Evolutionary conservation across 768 basidiomycete genomes (phyloP), one percentile per base, ranked within the genome.

Genomic region (Agaricus blazei): DNA sequence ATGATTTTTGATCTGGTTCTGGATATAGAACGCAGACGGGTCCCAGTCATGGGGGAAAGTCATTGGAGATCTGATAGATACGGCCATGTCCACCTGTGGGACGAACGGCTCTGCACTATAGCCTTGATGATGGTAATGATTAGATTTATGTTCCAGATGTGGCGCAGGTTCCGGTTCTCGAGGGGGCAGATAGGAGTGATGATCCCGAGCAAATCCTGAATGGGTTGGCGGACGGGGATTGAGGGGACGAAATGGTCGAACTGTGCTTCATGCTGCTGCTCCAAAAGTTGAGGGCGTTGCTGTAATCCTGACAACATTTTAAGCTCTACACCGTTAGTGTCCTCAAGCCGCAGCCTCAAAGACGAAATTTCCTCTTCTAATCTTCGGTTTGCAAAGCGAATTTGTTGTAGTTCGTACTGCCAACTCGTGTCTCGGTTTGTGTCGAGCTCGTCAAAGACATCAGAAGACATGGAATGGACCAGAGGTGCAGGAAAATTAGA

Each of bases 401-500:
- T 75, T 68, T 93, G 90, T 70, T 92, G 87, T 47, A 95, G 75
- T 71, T 93, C 91, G 62, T 93, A 96, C 72, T 96, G 93, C 93
- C 94, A 97, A 60, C 90, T 92, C 31, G 87, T 86, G 9, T 81
- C 85, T 4, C 86, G 73, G 12, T 71, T 68, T 0, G 79, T 77
- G 42, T 88, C 83, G 12, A 94, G 76, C 66, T 90, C 89, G 40
- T 42, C 60, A 64, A 3, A 37, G 34, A 48, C 42, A 24, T 55
- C 37, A 36, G 41, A 34, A 26, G 23, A 29, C 36, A 38, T 24
- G 24, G 31, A 12, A 26, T 43, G 48, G 27, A 43, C 45, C 14
- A 48, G 58, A 24, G 28, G 34, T 2, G 48, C 14, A 40, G 45
- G 53, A 23, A 48, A 40, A 8, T 51, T 54, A 46, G 62, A 60